phyloP scores from a whole-genome alignment of 2,329 filamentous ascomycete genomes.

The Penicillium brasilianum region DNA sequence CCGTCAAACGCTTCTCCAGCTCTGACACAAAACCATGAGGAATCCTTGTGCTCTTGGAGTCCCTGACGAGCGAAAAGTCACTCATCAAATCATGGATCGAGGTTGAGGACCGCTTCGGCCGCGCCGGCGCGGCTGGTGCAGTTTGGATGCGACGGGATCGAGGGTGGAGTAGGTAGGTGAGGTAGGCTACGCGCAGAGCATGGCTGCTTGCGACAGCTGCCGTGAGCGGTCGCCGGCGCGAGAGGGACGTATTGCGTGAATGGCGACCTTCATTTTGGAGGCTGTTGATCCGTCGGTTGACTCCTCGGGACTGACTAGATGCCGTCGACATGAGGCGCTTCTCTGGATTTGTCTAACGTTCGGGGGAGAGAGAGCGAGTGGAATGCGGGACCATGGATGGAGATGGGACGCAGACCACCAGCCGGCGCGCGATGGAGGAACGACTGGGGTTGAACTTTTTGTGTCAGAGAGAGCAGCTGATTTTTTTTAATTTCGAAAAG shows the following conservation, averaged over 20 bases:
- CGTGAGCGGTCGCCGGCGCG: constrained; percentile 50
- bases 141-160: constrained; percentile 89
- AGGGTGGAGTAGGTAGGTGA: constrained; percentile 90
- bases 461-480: constrained; percentile 3
- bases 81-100: constrained; percentile 83
- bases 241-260: constrained; percentile 50
- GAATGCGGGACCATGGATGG: constrained; percentile 43
- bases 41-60: constrained; percentile 72
- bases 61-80: constrained; percentile 74
- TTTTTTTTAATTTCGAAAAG: background rate
- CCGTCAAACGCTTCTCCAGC: constrained; percentile 77
- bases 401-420: constrained; percentile 33
- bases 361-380: constrained; percentile 31
- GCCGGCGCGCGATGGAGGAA: constrained; percentile 21
- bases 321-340: constrained; percentile 52
- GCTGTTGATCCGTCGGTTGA: constrained; percentile 54
- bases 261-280: constrained; percentile 50
- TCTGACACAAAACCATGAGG: constrained; percentile 73
- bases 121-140: constrained; percentile 68
- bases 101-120: constrained; percentile 71
- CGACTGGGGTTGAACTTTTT: background rate
- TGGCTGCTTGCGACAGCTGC: constrained; percentile 87
- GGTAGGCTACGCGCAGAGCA: constrained; percentile 86
- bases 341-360: constrained; percentile 32
- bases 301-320: constrained; percentile 51